Conservation (phyloP, 2,329 filamentous ascomycete species). For the Trichoderma sp. region DNA sequence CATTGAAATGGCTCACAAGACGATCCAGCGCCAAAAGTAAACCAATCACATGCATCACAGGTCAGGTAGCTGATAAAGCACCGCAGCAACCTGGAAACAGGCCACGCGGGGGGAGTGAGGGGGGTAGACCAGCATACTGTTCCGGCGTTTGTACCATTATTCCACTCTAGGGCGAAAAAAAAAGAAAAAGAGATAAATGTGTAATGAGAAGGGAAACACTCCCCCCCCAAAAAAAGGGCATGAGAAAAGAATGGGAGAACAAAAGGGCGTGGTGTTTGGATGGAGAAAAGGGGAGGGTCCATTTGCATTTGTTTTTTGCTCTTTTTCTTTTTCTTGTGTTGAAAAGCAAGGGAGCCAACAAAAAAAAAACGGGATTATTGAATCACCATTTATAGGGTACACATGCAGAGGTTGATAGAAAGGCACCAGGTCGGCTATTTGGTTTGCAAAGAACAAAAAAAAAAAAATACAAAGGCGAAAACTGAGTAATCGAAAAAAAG, state of each 20-base stretch:
- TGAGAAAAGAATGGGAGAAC: neutral
- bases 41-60: conserved; percentile 3
- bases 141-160: conserved; percentile 14
- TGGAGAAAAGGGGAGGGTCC: neutral
- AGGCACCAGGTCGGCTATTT: neutral
- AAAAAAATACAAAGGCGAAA: neutral
- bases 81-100: neutral
- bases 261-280: neutral
- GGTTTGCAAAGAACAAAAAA: neutral
- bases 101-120: neutral
- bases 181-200: neutral
- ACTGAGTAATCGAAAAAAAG: neutral
- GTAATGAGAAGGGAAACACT: neutral
- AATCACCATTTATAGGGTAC: neutral
- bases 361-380: neutral
- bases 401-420: conserved; percentile 1
- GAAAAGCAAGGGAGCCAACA: neutral
- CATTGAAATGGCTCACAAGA: conserved; percentile 91
- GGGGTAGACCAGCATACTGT: neutral
- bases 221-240: too few species aligned
- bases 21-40: conserved; percentile 83
- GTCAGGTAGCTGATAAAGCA: neutral
- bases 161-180: conserved; percentile 3
- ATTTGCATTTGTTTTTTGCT: neutral
- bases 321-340: neutral